Percentiles rank a stretch among this genome's conserved stretches.
Evolutionary conservation across 495 filamentous ascomycete genomes (phyloP).

Genomic region (Copromyces sp.): DNA sequence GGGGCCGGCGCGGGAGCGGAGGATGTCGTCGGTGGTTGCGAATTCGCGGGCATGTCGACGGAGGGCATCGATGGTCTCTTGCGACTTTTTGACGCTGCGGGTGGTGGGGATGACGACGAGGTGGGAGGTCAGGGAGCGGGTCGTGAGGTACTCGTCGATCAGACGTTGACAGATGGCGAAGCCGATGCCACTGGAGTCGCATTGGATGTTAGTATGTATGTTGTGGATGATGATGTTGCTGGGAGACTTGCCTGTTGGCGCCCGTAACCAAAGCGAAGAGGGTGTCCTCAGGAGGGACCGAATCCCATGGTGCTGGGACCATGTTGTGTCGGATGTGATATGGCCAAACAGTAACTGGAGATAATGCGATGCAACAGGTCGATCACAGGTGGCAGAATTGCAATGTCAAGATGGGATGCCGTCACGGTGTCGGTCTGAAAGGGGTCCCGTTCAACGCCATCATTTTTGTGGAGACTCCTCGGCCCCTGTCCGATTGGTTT

Average conservation of each 20-base stretch:
- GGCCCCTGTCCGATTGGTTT: neutral
- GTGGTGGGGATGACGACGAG: slow-evolving; percentile 59
- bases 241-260: slow-evolving; percentile 53
- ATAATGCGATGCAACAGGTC: neutral
- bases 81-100: slow-evolving; percentile 48
- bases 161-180: slow-evolving; percentile 78
- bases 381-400: neutral
- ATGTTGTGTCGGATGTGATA: slow-evolving; percentile 11
- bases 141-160: slow-evolving; percentile 78
- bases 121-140: slow-evolving; percentile 49
- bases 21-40: slow-evolving; percentile 25
- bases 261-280: slow-evolving; percentile 56
- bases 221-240: neutral
- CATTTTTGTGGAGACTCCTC: neutral
- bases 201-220: slow-evolving; percentile 10
- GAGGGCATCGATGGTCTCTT: slow-evolving; percentile 45
- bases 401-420: neutral
- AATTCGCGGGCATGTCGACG: slow-evolving; percentile 40
- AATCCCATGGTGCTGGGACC: slow-evolving; percentile 42
- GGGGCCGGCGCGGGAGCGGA: slow-evolving; percentile 28
- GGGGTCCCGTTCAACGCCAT: neutral
- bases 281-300: slow-evolving; percentile 33
- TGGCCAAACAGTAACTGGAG: neutral
- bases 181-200: slow-evolving; percentile 64
- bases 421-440: neutral